These are phyloP conservation scores for Mariannaea sp. DNA, from an alignment of 2,329 filamentous ascomycete genomes.

Conservation along the genomic window DNA sequence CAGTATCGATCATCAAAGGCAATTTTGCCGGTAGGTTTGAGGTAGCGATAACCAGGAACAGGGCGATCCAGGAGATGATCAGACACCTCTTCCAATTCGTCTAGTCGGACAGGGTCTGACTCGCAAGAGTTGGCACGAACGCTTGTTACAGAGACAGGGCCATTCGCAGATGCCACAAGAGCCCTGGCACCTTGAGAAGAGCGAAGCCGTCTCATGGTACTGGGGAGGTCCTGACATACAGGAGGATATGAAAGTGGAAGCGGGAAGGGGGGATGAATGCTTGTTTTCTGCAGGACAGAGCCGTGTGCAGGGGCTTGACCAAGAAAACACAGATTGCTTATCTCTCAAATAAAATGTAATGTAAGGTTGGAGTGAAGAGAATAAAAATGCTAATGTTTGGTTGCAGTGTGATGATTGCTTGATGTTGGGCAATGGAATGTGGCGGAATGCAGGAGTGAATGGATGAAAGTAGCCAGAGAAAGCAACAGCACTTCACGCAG, in stretches of 20 bases:
- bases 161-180: background rate
- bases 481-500: slow-evolving; percentile 3
- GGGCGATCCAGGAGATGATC: slow-evolving; percentile 22
- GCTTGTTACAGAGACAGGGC: slow-evolving; percentile 4
- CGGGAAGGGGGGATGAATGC: background rate
- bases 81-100: slow-evolving; percentile 12
- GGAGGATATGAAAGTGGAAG: background rate
- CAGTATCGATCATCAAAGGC: slow-evolving; percentile 20
- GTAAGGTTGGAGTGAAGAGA: background rate
- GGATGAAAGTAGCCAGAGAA: slow-evolving; percentile 11
- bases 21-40: slow-evolving; percentile 16
- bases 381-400: background rate
- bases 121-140: background rate
- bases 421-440: slow-evolving; percentile 5
- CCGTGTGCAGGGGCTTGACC: background rate
- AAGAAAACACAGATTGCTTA: background rate
- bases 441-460: no score
- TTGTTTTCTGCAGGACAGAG: background rate
- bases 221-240: background rate
- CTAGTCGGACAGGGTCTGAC: slow-evolving; percentile 15
- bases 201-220: background rate
- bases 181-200: background rate
- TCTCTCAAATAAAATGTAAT: background rate
- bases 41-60: slow-evolving; percentile 19
- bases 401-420: background rate